Percentiles rank a stretch among this genome's conserved stretches.
Evolutionary conservation across 768 basidiomycete genomes (phyloP).

Genomic region (Roridomyces roridus): DNA sequence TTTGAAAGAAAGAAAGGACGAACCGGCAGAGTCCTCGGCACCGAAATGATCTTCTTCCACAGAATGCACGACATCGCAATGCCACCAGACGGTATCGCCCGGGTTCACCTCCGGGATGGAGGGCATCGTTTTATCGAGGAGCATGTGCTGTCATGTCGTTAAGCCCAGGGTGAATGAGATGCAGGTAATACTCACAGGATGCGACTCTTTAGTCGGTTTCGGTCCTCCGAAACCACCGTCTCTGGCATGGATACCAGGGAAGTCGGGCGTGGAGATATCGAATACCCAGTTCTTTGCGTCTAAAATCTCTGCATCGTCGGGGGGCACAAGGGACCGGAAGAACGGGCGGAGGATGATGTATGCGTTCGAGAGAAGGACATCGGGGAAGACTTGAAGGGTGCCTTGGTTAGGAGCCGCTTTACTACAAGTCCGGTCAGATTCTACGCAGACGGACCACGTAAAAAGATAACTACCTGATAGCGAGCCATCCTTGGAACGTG

Average conservation of each 20-base stretch:
- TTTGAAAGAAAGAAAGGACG: not conserved
- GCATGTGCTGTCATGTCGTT: slow-evolving; percentile 44
- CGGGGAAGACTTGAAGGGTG: slow-evolving; percentile 63
- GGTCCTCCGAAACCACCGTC: slow-evolving; percentile 37
- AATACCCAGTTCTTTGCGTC: slow-evolving; percentile 50
- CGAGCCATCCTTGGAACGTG: slow-evolving; percentile 68
- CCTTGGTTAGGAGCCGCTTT: slow-evolving; percentile 63
- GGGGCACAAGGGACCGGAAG: slow-evolving; percentile 53
- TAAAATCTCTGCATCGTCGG: slow-evolving; percentile 40
- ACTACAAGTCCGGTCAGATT: slow-evolving; percentile 28
- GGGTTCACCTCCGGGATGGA: slow-evolving; percentile 66
- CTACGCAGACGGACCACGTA: not conserved
- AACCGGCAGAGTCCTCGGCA: slow-evolving; percentile 51
- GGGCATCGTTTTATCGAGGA: slow-evolving; percentile 61
- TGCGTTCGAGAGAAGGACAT: slow-evolving; percentile 60
- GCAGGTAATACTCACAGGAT: slow-evolving; percentile 32
- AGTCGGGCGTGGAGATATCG: slow-evolving; percentile 48
- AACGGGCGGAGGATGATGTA: slow-evolving; percentile 71
- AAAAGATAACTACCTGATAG: slow-evolving; percentile 52
- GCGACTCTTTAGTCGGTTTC: slow-evolving; percentile 44
- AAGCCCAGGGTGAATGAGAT: slow-evolving; percentile 41
- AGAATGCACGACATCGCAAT: slow-evolving; percentile 47
- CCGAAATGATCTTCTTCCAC: slow-evolving; percentile 49
- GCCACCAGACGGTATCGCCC: slow-evolving; percentile 75
- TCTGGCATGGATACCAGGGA: slow-evolving; percentile 42